These are phyloP conservation scores for Agroathelia rolfsii DNA, from an alignment of 1,284 basidiomycete genomes.

Conservation along the genomic window DNA sequence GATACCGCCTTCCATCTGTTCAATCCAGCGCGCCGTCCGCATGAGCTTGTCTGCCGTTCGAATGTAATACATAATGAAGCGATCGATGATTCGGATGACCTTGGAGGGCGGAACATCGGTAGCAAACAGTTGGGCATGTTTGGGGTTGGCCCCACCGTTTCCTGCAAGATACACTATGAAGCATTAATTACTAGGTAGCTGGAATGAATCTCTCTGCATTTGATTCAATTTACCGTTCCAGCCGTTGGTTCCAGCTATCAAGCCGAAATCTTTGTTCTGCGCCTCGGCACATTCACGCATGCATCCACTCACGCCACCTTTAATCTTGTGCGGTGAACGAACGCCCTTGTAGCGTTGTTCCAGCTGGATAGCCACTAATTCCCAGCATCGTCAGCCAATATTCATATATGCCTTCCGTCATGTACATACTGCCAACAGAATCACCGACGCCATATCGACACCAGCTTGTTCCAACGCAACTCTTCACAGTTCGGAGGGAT, in stretches of 20 bases:
- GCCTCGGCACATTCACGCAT: slow-evolving; percentile 72
- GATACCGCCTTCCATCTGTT: slow-evolving; percentile 59
- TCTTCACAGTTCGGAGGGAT: slow-evolving; percentile 45
- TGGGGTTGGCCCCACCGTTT: slow-evolving; percentile 65
- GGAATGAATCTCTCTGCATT: slow-evolving; percentile 1
- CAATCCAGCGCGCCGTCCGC: slow-evolving; percentile 73
- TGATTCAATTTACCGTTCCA: slow-evolving; percentile 44
- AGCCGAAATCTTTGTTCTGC: slow-evolving; percentile 67
- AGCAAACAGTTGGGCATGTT: slow-evolving; percentile 44
- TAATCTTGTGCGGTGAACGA: slow-evolving; percentile 67
- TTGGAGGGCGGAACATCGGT: slow-evolving; percentile 46
- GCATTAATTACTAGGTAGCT: slow-evolving; percentile 4
- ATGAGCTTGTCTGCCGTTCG: slow-evolving; percentile 59
- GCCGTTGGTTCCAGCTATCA: slow-evolving; percentile 72
- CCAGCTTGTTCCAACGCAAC: slow-evolving; percentile 52
- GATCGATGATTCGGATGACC: slow-evolving; percentile 57
- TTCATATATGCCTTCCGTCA: background rate
- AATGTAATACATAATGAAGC: slow-evolving; percentile 68
- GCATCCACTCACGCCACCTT: slow-evolving; percentile 73
- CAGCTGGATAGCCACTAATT: slow-evolving; percentile 50
- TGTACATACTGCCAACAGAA: slow-evolving; percentile 45
- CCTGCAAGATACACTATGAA: slow-evolving; percentile 58
- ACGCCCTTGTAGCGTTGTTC: slow-evolving; percentile 71
- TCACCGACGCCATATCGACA: slow-evolving; percentile 73
- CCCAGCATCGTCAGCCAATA: background rate